Base-by-base conservation (phyloP, 2,329 filamentous ascomycete species). In the Aspergillus vadensis region DNA sequence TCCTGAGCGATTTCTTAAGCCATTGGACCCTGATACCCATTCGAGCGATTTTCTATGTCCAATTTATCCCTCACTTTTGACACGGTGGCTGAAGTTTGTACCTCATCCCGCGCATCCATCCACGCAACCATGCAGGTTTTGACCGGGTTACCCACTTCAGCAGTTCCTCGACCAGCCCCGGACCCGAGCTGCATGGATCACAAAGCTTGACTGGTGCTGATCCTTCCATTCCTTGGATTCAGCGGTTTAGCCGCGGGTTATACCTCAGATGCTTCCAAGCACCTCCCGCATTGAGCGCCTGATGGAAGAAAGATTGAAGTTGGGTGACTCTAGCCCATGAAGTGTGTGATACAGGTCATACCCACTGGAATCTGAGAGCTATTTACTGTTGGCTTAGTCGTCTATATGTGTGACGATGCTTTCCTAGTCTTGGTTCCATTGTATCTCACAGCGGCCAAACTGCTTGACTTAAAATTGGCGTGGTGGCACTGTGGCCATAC, bases 141-240 rank as follows among this genome's bases (percentile, higher is more conserved):
- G 19, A 55, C 53, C 53, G 39, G 36, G 39, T 55, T 59, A 62
- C 52, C 57, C 50, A 59, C 51, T 36, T 48, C 39, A 39, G 15
- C 39, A 60, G 51, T 32, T 57, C 58, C 60, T 53, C 53, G 21
- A n/a, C 19, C 10, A 27, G 15, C 41, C 53, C 53, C 53, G 53
- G 60, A 62, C 60, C 60, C 41, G 52, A 43, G 19, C 38, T 48
- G 57, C 57, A 62, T 62, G 48, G 57, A 59, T 57, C 60, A 47
- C 43, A 60, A 62, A 60, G 60, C 60, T 60, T 62, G 53, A 53
- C 36, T 39, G 23, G 25, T 38, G 59, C 55, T 57, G 59, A 61
- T 61, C 59, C 30, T 57, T 39, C 14, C 52, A 36, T 52, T 32
- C 43, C 47, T 41, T 55, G 53, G 14, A 55, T 47, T 55, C 23